phyloP scores from a whole-genome alignment of 345 rosid species.

The Eucalyptus sideroxylon region DNA sequence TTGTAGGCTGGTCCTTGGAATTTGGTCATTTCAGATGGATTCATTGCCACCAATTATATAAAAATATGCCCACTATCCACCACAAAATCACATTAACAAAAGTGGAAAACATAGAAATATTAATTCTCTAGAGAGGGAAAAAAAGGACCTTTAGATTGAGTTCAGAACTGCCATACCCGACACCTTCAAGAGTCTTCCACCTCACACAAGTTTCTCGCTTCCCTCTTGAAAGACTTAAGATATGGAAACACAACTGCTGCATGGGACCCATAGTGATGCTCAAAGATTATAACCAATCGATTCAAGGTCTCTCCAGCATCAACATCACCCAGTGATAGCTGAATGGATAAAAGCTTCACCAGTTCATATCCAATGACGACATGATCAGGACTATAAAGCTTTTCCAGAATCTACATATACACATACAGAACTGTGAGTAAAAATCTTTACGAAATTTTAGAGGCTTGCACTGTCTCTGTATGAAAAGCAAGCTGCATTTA shows the following conservation, averaged over 20 bases:
- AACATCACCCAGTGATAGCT: slow-evolving; percentile 32
- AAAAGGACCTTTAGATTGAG: neutral
- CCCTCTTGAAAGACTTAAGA: slow-evolving; percentile 23
- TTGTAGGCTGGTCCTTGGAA: neutral
- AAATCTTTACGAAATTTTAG: neutral
- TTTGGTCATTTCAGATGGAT: neutral
- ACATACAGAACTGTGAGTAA: neutral
- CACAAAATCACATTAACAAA: neutral
- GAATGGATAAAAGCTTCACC: slow-evolving; percentile 64
- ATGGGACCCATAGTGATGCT: slow-evolving; percentile 44
- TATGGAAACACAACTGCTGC: slow-evolving; percentile 29
- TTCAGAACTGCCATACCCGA: neutral
- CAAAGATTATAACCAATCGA: slow-evolving; percentile 24
- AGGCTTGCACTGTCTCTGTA: neutral
- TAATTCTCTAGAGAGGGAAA: neutral
- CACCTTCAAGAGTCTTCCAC: neutral
- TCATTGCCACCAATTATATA: neutral
- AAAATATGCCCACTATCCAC: neutral
- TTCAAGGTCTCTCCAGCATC: slow-evolving; percentile 23
- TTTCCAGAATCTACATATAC: slow-evolving; percentile 46
- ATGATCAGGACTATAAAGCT: slow-evolving; percentile 47
- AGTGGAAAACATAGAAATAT: neutral
- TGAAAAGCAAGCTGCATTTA: neutral
- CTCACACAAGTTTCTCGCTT: neutral
- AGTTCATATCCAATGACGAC: slow-evolving; percentile 73